Base-by-base conservation (phyloP, 768 basidiomycete species). In the Leccinum sublutescens region DNA sequence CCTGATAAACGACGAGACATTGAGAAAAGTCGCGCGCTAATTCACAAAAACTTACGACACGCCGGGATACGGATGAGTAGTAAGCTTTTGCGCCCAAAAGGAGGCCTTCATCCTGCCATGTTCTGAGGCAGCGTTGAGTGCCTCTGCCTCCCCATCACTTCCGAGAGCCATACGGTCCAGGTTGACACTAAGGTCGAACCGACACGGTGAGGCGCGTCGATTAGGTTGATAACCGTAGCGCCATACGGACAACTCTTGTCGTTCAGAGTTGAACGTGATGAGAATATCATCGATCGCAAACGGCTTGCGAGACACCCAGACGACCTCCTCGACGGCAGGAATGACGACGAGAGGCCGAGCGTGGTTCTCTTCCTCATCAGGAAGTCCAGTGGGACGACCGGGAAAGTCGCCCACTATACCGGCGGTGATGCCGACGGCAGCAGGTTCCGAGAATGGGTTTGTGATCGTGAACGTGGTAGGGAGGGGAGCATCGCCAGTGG, bases 381-480 rank as follows among this genome's bases (percentile, higher is more conserved):
- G 78, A 58, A 87, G 73, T 2, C 71, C 68, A 2, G 77, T 70
- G 12, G 53, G 75, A 57, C 52, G 67, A 53, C 56, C 71, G 53
- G 63, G 71, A 60, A 59, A 77, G 68, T 36, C 82, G 7, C 83
- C 82, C 2, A 81, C 64, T 27, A 91, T 87, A 0, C 85, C 83
- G 3, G 76, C 72, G 1, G 90, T 87, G 51, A 88, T 70, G 6
- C 89, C 90, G 15, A 93, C 83, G 9, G 87, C 81, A 23, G 82
- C 80, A 52, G 89, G 82, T 72, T 93, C 92, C 2, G 88, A 78
- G 54, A 91, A 88, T 0, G 91, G 86, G 64, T 84, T 88, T 9
- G 86, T 87, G 61, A 94, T 77, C 17, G 88, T 84, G 71, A 93
- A 93, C 25, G 93, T 82, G 14, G 90, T 91, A 0, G 92, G 90